Conservation (phyloP, 176 grass and related monocot genomes). For the Carex littledalei region DNA sequence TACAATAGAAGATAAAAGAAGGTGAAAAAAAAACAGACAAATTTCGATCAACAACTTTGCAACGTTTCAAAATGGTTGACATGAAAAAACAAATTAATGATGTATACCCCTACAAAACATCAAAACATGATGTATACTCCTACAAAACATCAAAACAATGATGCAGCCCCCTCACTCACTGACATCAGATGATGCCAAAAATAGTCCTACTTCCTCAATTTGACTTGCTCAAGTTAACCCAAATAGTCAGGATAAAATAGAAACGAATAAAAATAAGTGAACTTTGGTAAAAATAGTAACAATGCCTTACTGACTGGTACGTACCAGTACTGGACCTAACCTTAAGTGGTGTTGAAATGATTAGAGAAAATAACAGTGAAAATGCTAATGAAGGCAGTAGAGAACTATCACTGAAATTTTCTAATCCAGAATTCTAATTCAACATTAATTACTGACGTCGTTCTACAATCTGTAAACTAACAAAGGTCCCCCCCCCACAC, state of each 20-base stretch:
- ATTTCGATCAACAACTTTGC: not conserved
- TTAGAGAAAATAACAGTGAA: not conserved
- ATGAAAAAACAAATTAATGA: not conserved
- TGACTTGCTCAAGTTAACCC: not conserved
- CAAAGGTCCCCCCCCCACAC: not conserved
- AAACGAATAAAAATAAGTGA: not conserved
- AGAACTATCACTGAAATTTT: not conserved
- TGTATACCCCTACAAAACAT: not conserved
- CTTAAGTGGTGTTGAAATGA: not conserved
- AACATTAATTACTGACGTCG: not conserved
- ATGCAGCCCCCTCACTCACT: not conserved
- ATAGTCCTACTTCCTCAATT: not conserved
- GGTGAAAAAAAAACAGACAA: not conserved
- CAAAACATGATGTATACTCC: not conserved
- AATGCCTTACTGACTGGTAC: not conserved
- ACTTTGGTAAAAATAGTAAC: not conserved
- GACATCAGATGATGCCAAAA: not conserved
- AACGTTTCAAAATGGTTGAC: not conserved
- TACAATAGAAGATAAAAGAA: slow-evolving; percentile 22
- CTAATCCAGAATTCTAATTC: not conserved
- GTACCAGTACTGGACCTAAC: not conserved
- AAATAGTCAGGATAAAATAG: not conserved
- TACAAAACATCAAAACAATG: not conserved
- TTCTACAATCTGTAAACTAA: not conserved
- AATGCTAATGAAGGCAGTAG: not conserved